Evolutionary conservation across 2,329 filamentous ascomycete species (phyloP).

Genomic region (Magnaporthiopsis incrustans): DNA sequence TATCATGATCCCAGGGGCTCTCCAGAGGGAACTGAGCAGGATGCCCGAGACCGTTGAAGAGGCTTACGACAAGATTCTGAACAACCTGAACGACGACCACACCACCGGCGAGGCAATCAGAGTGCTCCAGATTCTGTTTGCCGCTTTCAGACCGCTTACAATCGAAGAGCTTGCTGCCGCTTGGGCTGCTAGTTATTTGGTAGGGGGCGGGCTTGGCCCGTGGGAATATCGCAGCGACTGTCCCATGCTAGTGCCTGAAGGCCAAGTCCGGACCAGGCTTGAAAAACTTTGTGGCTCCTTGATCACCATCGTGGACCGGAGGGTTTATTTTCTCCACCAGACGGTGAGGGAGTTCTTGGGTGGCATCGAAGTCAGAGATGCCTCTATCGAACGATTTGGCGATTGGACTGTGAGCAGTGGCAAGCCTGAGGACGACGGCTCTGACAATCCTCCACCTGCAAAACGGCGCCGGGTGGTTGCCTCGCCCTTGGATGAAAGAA

Average conservation of each 20-base stretch:
- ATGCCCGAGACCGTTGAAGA: not conserved
- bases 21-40: constrained; percentile 13
- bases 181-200: constrained; percentile 11
- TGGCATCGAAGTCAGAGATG: too few species aligned
- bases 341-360: constrained; percentile 29
- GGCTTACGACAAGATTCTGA: not conserved
- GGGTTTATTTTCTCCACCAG: constrained; percentile 30
- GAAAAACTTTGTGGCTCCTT: constrained; percentile 27
- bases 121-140: constrained; percentile 27
- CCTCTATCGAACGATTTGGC: too few species aligned
- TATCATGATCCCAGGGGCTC: constrained; percentile 14
- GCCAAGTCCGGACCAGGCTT: constrained; percentile 11
- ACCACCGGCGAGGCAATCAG: constrained; percentile 15
- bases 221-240: not conserved
- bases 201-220: not conserved
- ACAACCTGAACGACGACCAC: not conserved
- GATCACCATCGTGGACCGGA: constrained; percentile 22
- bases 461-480: too few species aligned
- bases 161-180: constrained; percentile 25
- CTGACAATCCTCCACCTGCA: too few species aligned
- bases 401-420: too few species aligned
- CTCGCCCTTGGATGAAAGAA: too few species aligned
- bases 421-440: too few species aligned
- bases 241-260: not conserved
- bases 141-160: constrained; percentile 23